phyloP scores from a whole-genome alignment of 805 yeast genomes.

The Candida tallmaniae region DNA sequence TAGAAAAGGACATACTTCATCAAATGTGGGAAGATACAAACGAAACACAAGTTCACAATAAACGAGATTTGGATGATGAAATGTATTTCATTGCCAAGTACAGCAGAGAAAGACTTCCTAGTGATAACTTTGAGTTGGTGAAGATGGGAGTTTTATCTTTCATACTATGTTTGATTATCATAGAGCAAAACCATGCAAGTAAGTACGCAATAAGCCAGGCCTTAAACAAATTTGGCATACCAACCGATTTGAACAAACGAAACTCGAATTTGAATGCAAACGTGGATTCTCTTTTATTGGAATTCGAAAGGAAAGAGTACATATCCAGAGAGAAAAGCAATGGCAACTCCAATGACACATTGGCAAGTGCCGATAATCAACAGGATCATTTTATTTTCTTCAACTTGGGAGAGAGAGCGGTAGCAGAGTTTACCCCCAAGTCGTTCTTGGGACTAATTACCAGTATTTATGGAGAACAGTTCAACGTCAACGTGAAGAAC shows the following conservation, averaged over 20 bases:
- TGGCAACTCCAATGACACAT: not conserved
- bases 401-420: constrained; percentile 28
- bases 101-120: constrained; percentile 14
- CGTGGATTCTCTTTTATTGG: constrained; percentile 21
- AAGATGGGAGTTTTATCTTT: constrained; percentile 27
- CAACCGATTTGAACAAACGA: constrained; percentile 15
- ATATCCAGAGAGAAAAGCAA: constrained; percentile 13
- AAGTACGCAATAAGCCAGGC: constrained; percentile 21
- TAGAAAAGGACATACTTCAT: constrained; percentile 20
- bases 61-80: constrained; percentile 9
- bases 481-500: constrained; percentile 16
- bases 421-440: constrained; percentile 28
- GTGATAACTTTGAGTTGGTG: constrained; percentile 23
- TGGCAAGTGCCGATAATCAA: constrained; percentile 8
- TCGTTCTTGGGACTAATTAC: constrained; percentile 23
- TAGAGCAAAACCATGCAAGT: constrained; percentile 27
- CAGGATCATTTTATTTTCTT: constrained; percentile 18
- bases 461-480: constrained; percentile 20
- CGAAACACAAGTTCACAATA: constrained; percentile 6
- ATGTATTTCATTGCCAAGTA: constrained; percentile 22
- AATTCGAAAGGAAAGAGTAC: constrained; percentile 26
- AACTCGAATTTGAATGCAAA: constrained; percentile 19
- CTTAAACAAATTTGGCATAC: constrained; percentile 25
- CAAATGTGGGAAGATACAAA: constrained; percentile 20
- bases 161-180: constrained; percentile 24